Evolutionary conservation across 2,329 filamentous ascomycete species (phyloP).

Genomic region (Cephalotrichum gorgonifer): DNA sequence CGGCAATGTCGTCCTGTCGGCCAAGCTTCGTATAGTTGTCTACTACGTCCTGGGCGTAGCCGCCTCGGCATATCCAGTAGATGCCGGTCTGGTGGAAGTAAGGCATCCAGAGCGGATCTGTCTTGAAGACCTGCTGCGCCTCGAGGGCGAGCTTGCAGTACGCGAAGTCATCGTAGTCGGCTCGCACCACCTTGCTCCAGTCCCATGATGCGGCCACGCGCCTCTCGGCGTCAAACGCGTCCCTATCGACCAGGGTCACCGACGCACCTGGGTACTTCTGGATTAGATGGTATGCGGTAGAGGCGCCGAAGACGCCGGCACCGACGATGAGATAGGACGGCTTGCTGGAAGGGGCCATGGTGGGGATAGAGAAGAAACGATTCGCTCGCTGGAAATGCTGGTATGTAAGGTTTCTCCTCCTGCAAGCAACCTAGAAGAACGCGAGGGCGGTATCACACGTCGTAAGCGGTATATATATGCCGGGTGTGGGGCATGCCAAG

Average conservation of each 20-base stretch:
- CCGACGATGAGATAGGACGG: slow-evolving; percentile 48
- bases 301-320: slow-evolving; percentile 55
- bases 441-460: background rate
- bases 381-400: background rate
- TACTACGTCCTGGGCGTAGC: slow-evolving; percentile 39
- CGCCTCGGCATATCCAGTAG: slow-evolving; percentile 42
- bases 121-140: slow-evolving; percentile 51
- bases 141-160: slow-evolving; percentile 58
- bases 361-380: background rate
- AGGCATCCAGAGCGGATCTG: slow-evolving; percentile 42
- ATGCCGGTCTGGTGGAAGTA: slow-evolving; percentile 52
- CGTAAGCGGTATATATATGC: background rate
- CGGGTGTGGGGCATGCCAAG: background rate
- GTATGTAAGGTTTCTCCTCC: background rate
- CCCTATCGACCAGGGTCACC: slow-evolving; percentile 48
- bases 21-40: slow-evolving; percentile 39
- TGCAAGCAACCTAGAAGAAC: background rate
- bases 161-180: slow-evolving; percentile 54
- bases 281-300: slow-evolving; percentile 54
- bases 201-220: slow-evolving; percentile 57
- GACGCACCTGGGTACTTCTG: slow-evolving; percentile 35
- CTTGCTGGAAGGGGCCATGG: slow-evolving; percentile 13
- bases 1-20: slow-evolving; percentile 25
- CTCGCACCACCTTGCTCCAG: slow-evolving; percentile 63
- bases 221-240: slow-evolving; percentile 34